Evolutionary conservation across 306 rosid species (phyloP), one percentile per base, ranked within the genome.

Genomic region (Cucumis cinereus): DNA sequence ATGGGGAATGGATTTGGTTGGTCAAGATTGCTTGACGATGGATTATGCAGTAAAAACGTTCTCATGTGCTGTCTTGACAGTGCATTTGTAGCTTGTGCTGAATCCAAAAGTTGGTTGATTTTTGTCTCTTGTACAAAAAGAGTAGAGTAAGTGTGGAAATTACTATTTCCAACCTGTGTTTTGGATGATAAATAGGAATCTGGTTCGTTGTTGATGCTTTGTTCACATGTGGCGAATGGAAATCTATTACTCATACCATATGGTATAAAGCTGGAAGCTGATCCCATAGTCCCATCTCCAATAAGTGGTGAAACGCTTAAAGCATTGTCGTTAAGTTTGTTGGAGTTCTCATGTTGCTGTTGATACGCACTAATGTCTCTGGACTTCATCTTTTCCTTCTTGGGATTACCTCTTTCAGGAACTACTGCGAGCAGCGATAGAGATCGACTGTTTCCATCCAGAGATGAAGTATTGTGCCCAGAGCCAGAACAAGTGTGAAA

Each of bases 111-210:
- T 79, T 49, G 83, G 80, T 87, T 87, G 67, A 10, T 35, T 81
- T 84, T 81, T 77, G 81, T 80, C 85, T 86, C 89, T 12, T 45
- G 82, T 68, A 84, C 87, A 77, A 76, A 50, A 68, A 81, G 82
- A 33, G 88, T 71, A 77, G 95, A 84, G 77, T 78, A 79, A 26
- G 70, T 23, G 53, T 80, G 81, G 74, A 58, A 77, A 73, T 79
- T 77, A 59, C 83, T 75, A 67, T 77, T 72, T 58, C 64, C 69
- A 61, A 67, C 84, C 61, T 55, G 82, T 52, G 79, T 86, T 83
- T 63, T 77, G 41, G 90, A 79, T 79, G 82, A 79, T 52, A 80
- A 19, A 73, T 78, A 77, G 78, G 84, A 79, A 83, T 78, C 83
- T 23, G 87, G 82, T 71, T 60, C 82, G 77, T 82, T 70, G 26